These are phyloP conservation scores for Paecilomyces variotii DNA, from an alignment of 2,329 filamentous ascomycete genomes.

Conservation along the genomic window DNA sequence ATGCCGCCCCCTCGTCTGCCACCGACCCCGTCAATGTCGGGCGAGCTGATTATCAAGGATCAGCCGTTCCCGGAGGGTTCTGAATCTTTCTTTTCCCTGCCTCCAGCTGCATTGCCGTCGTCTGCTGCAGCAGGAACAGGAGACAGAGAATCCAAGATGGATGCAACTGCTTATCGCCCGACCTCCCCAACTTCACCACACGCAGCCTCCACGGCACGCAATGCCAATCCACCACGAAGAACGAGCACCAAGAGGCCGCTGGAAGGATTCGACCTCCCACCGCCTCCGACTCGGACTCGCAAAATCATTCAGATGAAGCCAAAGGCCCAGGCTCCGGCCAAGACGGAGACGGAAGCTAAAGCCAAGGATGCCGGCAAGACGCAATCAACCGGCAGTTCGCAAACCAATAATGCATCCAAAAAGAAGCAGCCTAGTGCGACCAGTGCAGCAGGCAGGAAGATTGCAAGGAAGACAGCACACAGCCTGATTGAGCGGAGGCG, in stretches of 20 bases:
- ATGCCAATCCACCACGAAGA: conserved; percentile 18
- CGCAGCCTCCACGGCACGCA: conserved; percentile 13
- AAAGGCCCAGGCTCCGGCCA: conserved; percentile 22
- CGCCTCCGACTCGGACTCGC: conserved; percentile 80
- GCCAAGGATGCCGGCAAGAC: conserved; percentile 14
- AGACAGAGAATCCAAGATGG: conserved; percentile 15
- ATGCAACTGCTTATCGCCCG: conserved; percentile 16
- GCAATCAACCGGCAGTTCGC: conserved; percentile 12
- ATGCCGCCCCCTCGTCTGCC: conserved; percentile 29
- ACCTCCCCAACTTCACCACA: conserved; percentile 28
- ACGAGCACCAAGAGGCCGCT: conserved; percentile 33
- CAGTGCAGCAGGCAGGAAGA: conserved; percentile 85
- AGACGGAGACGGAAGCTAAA: conserved; percentile 3
- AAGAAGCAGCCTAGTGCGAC: conserved; percentile 69
- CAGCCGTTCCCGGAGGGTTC: conserved; percentile 19
- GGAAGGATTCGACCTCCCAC: conserved; percentile 66
- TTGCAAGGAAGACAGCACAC: conserved; percentile 90
- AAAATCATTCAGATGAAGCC: conserved; percentile 99
- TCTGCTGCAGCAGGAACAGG: conserved; percentile 13
- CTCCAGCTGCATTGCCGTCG: conserved; percentile 27
- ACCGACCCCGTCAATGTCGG: conserved; percentile 32
- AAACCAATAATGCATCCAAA: conserved; percentile 45
- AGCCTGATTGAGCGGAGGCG: conserved; percentile 85
- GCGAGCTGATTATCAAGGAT: conserved; percentile 30
- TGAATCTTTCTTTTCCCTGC: conserved; percentile 26